Evolutionary conservation across 2,329 filamentous ascomycete genomes (phyloP), one percentile per base, ranked within the genome.

Genomic region (Exophiala lecanii-corni): DNA sequence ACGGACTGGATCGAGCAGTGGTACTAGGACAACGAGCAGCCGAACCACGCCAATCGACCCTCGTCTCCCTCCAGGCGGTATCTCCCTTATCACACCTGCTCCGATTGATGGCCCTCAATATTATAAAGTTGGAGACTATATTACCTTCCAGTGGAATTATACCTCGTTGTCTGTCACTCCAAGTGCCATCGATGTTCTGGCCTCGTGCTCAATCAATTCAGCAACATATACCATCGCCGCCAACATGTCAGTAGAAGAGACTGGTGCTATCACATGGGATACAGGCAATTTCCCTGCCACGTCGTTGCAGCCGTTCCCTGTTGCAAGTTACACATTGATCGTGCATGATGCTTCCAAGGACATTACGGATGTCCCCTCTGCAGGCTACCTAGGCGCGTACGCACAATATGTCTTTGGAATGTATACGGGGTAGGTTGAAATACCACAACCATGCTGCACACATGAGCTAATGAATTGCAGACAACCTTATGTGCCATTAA

Each of bases 61-160:
- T 37, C 69, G 74, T 42, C 59, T 73, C 12, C 74, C 73, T 16
- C 69, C 75, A 2, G 81, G 81, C 34, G 79, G 79, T 40, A 68
- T 83, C 42, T 68, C 70, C 33, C 78, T 84, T 75, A 66, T 82
- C 41, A 80, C 76, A 4, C 81, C 81, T 2, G 66, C 67, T 37
- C 59, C 68, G 6, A 59, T 65, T 5, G 67, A 68, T 6, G 66
- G 71, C 12, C 64, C 71, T 3, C 72, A 73, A 41, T 83, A 76
- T 64, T 82, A 79, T 70, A 83, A 81, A 61, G 75, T 83, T 53
- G 76, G 76, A 13, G 70, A 82, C 33, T 71, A 68, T 46, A 65
- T 82, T 20, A 82, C 79, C 0, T 81, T 84, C 53, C 73, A 69
- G 15, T 84, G 81, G 80, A 84, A 84, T 62, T 84, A 82, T 63